phyloP scores from a whole-genome alignment of 352 stramenopile species.

The Globisporangium radiosum region DNA sequence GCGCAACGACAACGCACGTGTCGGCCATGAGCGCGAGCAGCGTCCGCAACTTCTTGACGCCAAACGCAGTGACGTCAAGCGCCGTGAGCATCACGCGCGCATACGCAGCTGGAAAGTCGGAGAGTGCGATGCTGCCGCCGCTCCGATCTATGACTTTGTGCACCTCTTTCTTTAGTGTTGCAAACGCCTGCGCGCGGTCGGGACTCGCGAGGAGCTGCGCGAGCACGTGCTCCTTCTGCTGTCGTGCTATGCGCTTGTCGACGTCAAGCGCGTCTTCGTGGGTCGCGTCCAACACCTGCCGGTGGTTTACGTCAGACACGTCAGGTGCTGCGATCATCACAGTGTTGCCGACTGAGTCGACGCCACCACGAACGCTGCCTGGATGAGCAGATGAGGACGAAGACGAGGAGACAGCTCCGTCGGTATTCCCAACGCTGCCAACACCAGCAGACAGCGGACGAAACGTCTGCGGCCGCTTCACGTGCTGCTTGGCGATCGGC shows the following conservation, averaged over 20 bases:
- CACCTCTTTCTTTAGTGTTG: constrained; percentile 63
- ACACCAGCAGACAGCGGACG: constrained; percentile 21
- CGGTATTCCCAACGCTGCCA: no score
- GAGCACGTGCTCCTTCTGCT: constrained; percentile 44
- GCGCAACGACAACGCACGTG: constrained; percentile 40
- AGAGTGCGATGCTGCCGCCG: constrained; percentile 39
- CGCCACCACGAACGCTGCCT: constrained; percentile 1
- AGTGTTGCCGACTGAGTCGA: constrained; percentile 8
- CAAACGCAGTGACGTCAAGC: constrained; percentile 40
- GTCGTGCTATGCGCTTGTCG: constrained; percentile 18
- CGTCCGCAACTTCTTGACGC: constrained; percentile 76
- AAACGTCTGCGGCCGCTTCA: constrained; percentile 37
- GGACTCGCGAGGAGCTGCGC: constrained; percentile 34
- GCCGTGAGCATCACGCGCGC: constrained; percentile 68
- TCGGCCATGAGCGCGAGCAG: constrained; percentile 52
- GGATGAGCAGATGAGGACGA: no score
- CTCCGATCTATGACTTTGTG: constrained; percentile 62
- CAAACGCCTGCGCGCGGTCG: constrained; percentile 42
- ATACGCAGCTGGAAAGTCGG: constrained; percentile 40
- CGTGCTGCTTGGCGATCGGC: constrained; percentile 49
- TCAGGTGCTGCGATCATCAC: background rate
- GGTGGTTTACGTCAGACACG: constrained; percentile 16
- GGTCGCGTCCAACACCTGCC: constrained; percentile 39
- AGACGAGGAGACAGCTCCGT: no score
- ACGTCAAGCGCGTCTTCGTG: constrained; percentile 7